Conservation (phyloP, 441 rosid species). For the Codiaeum variegatum region DNA sequence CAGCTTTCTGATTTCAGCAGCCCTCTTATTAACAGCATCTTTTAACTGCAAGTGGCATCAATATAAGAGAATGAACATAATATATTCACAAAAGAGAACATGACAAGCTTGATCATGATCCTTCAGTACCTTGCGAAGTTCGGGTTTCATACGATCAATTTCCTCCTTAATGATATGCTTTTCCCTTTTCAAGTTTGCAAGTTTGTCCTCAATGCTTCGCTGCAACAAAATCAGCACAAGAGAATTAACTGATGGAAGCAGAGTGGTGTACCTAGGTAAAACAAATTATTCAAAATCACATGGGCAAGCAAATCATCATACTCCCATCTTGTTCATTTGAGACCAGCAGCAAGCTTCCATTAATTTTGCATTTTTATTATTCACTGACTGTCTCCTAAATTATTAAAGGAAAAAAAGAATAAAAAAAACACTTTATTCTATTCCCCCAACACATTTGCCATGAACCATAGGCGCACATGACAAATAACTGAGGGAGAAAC, state of each 20-base stretch:
- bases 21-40: conserved; percentile 62
- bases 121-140: conserved; percentile 58
- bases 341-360: background rate
- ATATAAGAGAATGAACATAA: conserved; percentile 25
- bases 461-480: background rate
- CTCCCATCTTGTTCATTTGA: background rate
- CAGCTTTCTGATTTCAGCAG: conserved; percentile 57
- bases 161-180: conserved; percentile 63
- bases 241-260: conserved; percentile 12
- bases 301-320: background rate
- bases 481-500: background rate
- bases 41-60: conserved; percentile 50
- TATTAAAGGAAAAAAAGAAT: no score
- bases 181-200: conserved; percentile 71
- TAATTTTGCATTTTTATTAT: background rate
- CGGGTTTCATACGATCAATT: conserved; percentile 63
- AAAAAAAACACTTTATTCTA: background rate
- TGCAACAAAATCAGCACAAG: conserved; percentile 33
- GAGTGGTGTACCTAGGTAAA: background rate
- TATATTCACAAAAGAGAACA: background rate
- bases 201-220: conserved; percentile 90
- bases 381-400: background rate
- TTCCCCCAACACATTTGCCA: background rate
- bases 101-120: conserved; percentile 10
- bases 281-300: background rate